Conservation (phyloP, 108 stramenopile genomes). For the Pseudonitzschia multistriata region DNA sequence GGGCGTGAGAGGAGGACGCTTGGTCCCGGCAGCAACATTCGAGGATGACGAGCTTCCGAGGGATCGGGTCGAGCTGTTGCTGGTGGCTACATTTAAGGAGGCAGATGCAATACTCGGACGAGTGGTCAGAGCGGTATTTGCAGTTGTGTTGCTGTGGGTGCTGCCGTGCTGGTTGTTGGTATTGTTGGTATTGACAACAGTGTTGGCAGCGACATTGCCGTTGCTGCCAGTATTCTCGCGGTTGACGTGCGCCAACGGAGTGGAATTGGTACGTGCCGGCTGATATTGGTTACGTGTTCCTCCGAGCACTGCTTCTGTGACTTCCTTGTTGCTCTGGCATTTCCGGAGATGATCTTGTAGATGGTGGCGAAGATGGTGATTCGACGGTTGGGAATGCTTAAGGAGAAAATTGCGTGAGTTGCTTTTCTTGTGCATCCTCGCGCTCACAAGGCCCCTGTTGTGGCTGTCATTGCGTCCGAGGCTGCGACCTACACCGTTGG, state of each 20-base stretch:
- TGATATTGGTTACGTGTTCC: neutral
- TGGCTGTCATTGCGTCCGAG: neutral
- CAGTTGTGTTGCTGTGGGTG: neutral
- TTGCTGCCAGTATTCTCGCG: neutral
- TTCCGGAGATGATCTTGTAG: neutral
- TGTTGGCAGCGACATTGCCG: conserved; percentile 15
- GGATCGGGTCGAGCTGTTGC: neutral
- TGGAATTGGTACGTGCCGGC: neutral
- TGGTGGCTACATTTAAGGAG: neutral
- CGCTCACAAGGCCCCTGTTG: neutral
- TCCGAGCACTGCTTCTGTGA: neutral
- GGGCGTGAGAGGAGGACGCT: neutral
- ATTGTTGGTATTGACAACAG: neutral
- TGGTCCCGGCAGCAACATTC: neutral
- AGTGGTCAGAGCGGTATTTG: neutral
- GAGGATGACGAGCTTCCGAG: conserved; percentile 3
- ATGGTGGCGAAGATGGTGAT: neutral
- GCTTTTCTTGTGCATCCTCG: neutral
- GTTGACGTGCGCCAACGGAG: neutral
- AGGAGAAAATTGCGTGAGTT: neutral
- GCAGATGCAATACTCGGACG: conserved; percentile 4
- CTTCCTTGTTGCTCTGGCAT: conserved; percentile 3
- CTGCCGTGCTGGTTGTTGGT: neutral
- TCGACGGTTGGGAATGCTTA: neutral
- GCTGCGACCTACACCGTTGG: neutral